A percentile compares a stretch with the other conserved stretches of the same genome.
These are phyloP conservation scores for Leavenworthia alabamica DNA, from an alignment of 345 rosid species.

Conservation along the genomic window DNA sequence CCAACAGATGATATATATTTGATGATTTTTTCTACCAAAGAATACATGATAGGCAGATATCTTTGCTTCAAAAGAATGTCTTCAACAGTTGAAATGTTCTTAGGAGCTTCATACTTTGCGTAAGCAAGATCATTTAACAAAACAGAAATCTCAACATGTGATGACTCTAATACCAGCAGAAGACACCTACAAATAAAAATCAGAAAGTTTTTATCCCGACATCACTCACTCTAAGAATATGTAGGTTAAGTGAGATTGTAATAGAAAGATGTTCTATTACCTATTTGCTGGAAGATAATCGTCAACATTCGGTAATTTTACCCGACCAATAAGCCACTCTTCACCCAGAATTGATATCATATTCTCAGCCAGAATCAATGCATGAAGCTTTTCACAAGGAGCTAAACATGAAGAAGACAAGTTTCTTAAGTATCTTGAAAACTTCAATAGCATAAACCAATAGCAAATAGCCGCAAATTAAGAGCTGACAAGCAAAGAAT, in stretches of 20 bases:
- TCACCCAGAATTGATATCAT: conserved; percentile 60
- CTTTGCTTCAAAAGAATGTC: conserved; percentile 49
- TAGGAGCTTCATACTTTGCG: conserved; percentile 73
- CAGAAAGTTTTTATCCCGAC: background rate
- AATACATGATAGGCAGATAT: conserved; percentile 54
- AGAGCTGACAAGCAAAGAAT: background rate
- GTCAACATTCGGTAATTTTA: conserved; percentile 44
- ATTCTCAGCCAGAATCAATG: conserved; percentile 75
- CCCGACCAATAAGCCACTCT: conserved; percentile 58
- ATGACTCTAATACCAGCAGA: conserved; percentile 71
- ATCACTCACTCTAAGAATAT: background rate
- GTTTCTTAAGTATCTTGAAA: conserved; percentile 9
- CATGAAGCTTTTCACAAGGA: conserved; percentile 72
- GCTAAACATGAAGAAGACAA: conserved; percentile 42
- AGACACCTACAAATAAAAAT: conserved; percentile 57
- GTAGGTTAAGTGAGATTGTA: background rate
- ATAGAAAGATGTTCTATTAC: conserved; percentile 27
- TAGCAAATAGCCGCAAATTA: background rate
- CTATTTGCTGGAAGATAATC: conserved; percentile 56
- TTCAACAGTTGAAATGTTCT: conserved; percentile 44
- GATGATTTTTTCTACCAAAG: conserved; percentile 79
- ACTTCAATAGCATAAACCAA: conserved; percentile 20
- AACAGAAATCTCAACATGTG: conserved; percentile 85
- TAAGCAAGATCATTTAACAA: conserved; percentile 78
- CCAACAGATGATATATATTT: conserved; percentile 45